Evolutionary conservation across 768 basidiomycete species (phyloP), one percentile per base, ranked within the genome.

Genomic region (Podaxis pistillaris): DNA sequence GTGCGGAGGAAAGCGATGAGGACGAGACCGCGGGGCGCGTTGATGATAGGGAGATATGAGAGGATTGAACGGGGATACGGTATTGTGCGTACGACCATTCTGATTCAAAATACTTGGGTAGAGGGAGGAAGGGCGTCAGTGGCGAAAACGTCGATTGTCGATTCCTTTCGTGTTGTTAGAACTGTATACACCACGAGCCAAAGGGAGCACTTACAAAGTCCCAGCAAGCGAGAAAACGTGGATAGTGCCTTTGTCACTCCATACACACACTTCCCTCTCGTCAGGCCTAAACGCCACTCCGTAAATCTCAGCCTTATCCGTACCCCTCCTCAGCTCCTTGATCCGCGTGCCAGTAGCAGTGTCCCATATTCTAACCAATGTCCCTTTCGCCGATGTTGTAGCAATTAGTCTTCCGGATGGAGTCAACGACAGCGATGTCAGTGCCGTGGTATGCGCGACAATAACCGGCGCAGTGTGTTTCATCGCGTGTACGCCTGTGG

Each of bases 31-130:
- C 61, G 15, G 61, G 61, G 4, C 61, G 61, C 13, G 86, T 82
- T 2, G 90, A 84, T 12, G 89, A 86, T 37, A 94, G 75, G 11
- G 91, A 88, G 52, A 94, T 89, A 65, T 95, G 93, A 7, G 93
- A 80, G 1, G 89, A 88, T 67, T 93, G 91, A 2, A 89, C 78
- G 2, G 94, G 94, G 70, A 97, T 91, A 47, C 92, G 85, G 72
- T 92, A 97, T 67, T 93, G 90, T 13, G 94, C 93, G 70, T 96
- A 95, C 0, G 94, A 96, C 95, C 94, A 96, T 73, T 95, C 90
- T n/a, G 93, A 95, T 69, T 88, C 87, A 71, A 97, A 95, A 72
- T 96, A 96, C 65, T 90, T 92, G 17, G 94, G 94, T 37, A 93
- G 80, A 13, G 89, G 90, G 9, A 96, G 75, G 70, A 89, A 94